Base-by-base conservation (phyloP, 1,139 yeast genomes). In the Taphrina deformans region DNA sequence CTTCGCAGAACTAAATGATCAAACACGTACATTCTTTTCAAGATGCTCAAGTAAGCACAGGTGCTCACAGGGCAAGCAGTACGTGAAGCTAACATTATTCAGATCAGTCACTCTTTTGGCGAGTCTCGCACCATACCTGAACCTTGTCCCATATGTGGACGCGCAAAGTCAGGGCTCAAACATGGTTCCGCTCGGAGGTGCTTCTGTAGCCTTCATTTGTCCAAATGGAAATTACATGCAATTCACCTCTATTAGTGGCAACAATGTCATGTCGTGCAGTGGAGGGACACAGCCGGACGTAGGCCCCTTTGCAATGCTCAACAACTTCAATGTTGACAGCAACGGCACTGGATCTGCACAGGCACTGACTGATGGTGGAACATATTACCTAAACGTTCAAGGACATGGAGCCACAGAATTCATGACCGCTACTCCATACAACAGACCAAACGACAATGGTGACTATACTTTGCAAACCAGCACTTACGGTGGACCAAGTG, bases 181-280 rank as follows among this genome's bases (percentile, higher is more conserved):
- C 16, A 53, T 53, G 45, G 58, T 53, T 3, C 58, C 58, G 6
- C 48, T 53, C 7, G 58, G 58, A 7, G 58, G 58, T 5, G 35
- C 35, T 18, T 35, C 58, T 5, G 58, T 53, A 31, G 58, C 40
- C 9, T 7, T 53, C 16, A 53, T 53, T 6, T 53, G 58, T 23
- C 58, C 58, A 24, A 53, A 53, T 40, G 58, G 58, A 12, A 38
- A 35, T n/a, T 53, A 53, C 33, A 53, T 53, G 58, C 58, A 18
- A 10, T 53, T 53, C 18, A 27, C 27, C 10, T 53, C 58, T 16
- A 18, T 24, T 6, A 3, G 7, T 3, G 58, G 58, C 23, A 14
- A 9, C 10, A 38, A 53, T 38, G 46, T 26, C 16, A 38, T 38
- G 46, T 38, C 35, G 10, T 53, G 58, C 27, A 1, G 14, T 5